phyloP scores from a whole-genome alignment of 2,329 filamentous ascomycete species.

The Pseudopithomyces maydicus region DNA sequence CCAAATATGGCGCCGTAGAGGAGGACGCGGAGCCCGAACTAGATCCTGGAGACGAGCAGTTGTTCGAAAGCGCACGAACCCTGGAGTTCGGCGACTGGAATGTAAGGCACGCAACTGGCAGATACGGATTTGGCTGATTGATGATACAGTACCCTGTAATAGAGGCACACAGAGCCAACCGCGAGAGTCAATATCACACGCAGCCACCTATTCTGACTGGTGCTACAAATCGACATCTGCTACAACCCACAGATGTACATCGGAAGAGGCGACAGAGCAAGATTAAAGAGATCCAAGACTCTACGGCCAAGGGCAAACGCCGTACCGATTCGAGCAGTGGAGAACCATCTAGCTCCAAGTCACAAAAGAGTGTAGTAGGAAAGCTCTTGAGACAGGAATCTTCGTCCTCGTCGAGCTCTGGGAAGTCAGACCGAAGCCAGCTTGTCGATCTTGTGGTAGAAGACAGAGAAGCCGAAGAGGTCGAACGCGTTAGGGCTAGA shows the following conservation, averaged over 20 bases:
- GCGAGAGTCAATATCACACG: conserved; percentile 66
- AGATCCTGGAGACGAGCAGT: conserved; percentile 71
- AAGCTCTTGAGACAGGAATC: conserved; percentile 55
- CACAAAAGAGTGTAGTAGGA: conserved; percentile 39
- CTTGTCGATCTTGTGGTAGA: conserved; percentile 71
- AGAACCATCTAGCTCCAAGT: conserved; percentile 39
- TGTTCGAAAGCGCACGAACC: conserved; percentile 73
- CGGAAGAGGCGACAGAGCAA: conserved; percentile 53
- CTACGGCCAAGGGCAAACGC: conserved; percentile 51
- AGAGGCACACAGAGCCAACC: conserved; percentile 75
- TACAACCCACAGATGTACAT: conserved; percentile 59
- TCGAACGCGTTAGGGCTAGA: conserved; percentile 64
- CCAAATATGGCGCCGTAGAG: conserved; percentile 55
- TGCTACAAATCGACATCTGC: conserved; percentile 59
- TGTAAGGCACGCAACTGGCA: conserved; percentile 60
- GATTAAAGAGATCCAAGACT: conserved; percentile 51
- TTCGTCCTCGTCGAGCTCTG: conserved; percentile 50
- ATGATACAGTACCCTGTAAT: conserved; percentile 83
- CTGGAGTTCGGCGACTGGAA: conserved; percentile 93
- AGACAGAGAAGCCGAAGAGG: conserved; percentile 65
- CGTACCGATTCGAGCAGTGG: conserved; percentile 45
- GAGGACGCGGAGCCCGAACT: conserved; percentile 60
- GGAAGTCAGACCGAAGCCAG: conserved; percentile 64
- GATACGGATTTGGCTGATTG: conserved; percentile 28
- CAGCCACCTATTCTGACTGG: conserved; percentile 60